phyloP scores from a whole-genome alignment of 2,329 filamentous ascomycete species.

The Ustulina deusta region DNA sequence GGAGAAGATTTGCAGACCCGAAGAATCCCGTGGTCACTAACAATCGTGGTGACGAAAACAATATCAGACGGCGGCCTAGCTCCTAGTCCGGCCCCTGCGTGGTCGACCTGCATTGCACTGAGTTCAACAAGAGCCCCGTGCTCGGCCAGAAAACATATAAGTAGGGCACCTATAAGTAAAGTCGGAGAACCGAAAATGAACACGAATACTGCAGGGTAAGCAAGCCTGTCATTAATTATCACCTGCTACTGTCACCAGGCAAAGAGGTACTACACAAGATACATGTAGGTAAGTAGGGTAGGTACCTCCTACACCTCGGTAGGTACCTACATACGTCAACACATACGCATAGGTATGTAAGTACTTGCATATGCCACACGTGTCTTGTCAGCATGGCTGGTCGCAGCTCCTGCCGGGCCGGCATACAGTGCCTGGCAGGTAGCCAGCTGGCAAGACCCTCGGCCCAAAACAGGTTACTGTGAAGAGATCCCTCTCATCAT shows the following conservation, averaged over 20 bases:
- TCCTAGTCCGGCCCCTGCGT: conserved; percentile 13
- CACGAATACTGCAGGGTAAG: not conserved
- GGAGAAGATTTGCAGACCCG: conserved; percentile 25
- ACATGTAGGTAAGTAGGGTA: not conserved
- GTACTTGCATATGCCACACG: not conserved
- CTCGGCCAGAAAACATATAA: not conserved
- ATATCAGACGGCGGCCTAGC: not conserved
- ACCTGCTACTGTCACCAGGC: not conserved
- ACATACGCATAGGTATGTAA: not conserved
- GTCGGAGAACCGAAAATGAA: not conserved
- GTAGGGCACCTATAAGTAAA: too few species aligned
- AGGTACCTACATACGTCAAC: not conserved
- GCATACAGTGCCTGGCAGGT: conserved; percentile 5
- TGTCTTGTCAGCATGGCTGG: not conserved
- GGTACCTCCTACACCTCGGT: too few species aligned
- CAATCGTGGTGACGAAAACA: conserved; percentile 2
- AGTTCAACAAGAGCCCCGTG: not conserved
- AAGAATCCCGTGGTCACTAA: conserved; percentile 27
- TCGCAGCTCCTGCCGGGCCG: not conserved
- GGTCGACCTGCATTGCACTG: not conserved
- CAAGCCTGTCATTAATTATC: conserved; percentile 2
- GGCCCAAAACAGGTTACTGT: conserved; percentile 19
- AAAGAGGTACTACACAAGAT: not conserved
- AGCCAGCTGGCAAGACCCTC: not conserved
- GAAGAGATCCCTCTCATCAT: not conserved